Evolutionary conservation across 345 rosid genomes (phyloP), one percentile per base, ranked within the genome.

Genomic region (Odontarrhena argentea): DNA sequence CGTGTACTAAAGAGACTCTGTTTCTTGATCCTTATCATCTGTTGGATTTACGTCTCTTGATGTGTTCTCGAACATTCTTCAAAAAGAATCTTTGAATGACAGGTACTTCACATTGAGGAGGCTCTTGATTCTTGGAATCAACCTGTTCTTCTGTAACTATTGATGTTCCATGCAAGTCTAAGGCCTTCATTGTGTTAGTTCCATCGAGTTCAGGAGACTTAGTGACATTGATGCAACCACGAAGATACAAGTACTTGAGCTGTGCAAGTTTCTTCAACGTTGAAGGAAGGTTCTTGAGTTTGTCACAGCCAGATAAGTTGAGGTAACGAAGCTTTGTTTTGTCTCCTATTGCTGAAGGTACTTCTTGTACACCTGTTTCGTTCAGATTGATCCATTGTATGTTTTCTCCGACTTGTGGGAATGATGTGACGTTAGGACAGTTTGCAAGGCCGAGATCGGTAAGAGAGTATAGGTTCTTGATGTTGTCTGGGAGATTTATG

Each of bases 121-220:
- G 41, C 35, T 58, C 71, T 40, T 42, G 46, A 2, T 34, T 26
- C 32, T 34, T 56, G 13, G 41, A 55, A 7, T 14, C 43, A 40
- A 30, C 49, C 24, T 38, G 0, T 13, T 14, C 42, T 26, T 62
- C 3, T 57, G 34, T 34, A 32, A 32, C 36, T 58, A 73, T 73
- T 4, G 71, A 73, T 43, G 71, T 73, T 57, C 77, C 77, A 59
- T 66, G 56, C 0, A 73, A 51, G 26, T 66, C 62, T 43, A 73
- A 15, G 5, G 51, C 77, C 44, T 73, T 73, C 71, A 73, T 65
- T n/a, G 64, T 47, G 4, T 12, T 63, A 2, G 38, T 45, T 9
- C 49, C 66, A 13, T 32, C 54, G 49, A 73, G 60, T 50, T 59
- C 35, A 59, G 77, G 72, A 66, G 62, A 36, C 35, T 54, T 40